Conservation (phyloP, 257 asterid genomes). For the Osmanthus fragrans region DNA sequence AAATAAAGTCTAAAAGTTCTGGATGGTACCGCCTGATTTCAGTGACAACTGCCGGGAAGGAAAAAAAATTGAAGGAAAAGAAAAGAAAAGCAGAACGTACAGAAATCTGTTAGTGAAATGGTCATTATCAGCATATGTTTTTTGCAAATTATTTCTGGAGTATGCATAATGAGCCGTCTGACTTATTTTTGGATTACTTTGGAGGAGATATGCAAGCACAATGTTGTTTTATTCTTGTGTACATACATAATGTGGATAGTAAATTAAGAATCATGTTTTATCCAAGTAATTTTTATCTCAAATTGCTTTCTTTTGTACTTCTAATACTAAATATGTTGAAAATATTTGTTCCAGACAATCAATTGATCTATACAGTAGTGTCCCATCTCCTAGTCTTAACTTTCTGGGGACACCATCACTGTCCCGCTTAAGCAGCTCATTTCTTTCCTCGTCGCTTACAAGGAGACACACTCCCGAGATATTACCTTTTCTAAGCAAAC, state of each 20-base stretch:
- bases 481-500: slow-evolving; percentile 68
- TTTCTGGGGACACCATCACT: slow-evolving; percentile 73
- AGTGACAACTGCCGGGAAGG: too few species aligned
- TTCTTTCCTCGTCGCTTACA: slow-evolving; percentile 63
- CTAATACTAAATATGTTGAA: slow-evolving; percentile 12
- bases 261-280: neutral
- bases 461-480: slow-evolving; percentile 80
- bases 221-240: neutral
- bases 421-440: slow-evolving; percentile 72
- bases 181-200: neutral
- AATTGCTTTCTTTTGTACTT: neutral
- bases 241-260: neutral
- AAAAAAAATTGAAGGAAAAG: too few species aligned
- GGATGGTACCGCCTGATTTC: too few species aligned
- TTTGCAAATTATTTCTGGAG: neutral
- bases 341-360: slow-evolving; percentile 67
- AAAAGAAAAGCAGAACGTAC: too few species aligned
- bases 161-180: neutral
- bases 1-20: too few species aligned
- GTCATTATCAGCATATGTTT: too few species aligned
- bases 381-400: slow-evolving; percentile 82
- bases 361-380: slow-evolving; percentile 82
- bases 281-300: neutral
- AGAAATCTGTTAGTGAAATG: too few species aligned
- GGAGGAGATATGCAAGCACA: neutral